Evolutionary conservation across 169 alveolate genomes (phyloP), one percentile per base, ranked within the genome.

Genomic region (Eimeria praecox): DNA sequence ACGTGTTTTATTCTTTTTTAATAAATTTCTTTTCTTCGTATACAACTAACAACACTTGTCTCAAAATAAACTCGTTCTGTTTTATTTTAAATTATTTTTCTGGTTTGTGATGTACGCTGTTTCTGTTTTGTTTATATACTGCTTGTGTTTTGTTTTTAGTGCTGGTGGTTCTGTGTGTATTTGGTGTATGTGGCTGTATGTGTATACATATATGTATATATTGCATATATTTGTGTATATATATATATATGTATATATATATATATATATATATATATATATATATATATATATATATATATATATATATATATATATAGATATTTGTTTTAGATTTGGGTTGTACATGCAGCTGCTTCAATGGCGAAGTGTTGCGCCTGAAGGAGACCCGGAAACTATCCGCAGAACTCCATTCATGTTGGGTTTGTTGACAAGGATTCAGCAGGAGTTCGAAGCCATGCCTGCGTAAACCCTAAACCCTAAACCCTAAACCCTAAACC

Each of bases 381-480:
- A 83, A 44, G 94, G 95, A 33, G 94, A 86, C 66, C 64, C 75
- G 27, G 96, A 87, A 59, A 75, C 88, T 18, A 56, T 77, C 78
- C 42, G 95, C 24, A 56, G 64, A 54, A 92, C 95, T n/a, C 92
- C 95, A 2, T 92, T 92, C 40, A 92, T 92, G 95, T 46, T 40
- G 86, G 92, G 86, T 22, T 82, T 92, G 30, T 78, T 92, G 64
- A 92, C 66, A 16, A 73, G 86, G 46, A 80, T 92, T 62, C 95
- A 92, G 95, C 75, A 69, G 30, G 95, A 92, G 92, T 92, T 77
- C 59, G 95, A 92, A 40, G 91, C 95, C 42, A 92, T 92, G 95
- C 95, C 95, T 4, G 30, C 92, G 95, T 92, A 62, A 10, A 82
- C 18, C 42, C 9, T 38, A 10, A 20, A 35, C 24, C 5, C 9